A percentile compares a stretch with the other conserved stretches of the same genome.
These are phyloP conservation scores for Mycosarcoma mackinlayi DNA, from an alignment of 1,284 basidiomycete genomes.

Conservation along the genomic window DNA sequence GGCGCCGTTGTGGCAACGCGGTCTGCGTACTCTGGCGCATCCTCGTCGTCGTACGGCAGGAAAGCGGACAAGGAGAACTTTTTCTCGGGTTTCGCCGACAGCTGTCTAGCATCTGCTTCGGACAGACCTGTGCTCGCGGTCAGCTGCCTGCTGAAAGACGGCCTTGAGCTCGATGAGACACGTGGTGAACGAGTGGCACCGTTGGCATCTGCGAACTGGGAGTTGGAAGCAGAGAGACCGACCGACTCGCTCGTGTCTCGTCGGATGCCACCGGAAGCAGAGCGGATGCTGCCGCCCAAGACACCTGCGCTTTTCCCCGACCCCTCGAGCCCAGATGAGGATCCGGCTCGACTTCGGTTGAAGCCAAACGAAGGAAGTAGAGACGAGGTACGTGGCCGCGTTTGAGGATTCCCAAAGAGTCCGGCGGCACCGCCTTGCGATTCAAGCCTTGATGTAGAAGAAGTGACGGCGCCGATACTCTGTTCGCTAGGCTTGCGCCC, in stretches of 20 bases:
- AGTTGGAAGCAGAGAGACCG: constrained; percentile 1
- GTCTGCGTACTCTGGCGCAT: constrained; percentile 50
- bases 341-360: constrained; percentile 35
- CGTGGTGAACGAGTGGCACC: constrained; percentile 20
- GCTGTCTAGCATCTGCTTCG: constrained; percentile 20
- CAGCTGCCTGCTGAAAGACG: constrained; percentile 37
- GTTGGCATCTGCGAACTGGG: constrained; percentile 11
- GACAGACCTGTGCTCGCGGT: constrained; percentile 22
- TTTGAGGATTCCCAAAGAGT: constrained; percentile 46
- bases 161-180: constrained; percentile 32
- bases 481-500: constrained; percentile 34
- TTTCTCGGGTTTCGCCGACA: constrained; percentile 23
- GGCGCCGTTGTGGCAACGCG: constrained; percentile 38
- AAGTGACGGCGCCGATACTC: constrained; percentile 24
- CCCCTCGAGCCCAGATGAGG: constrained; percentile 37
- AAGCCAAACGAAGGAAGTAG: constrained; percentile 52
- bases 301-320: constrained; percentile 34
- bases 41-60: constrained; percentile 48
- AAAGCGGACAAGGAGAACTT: constrained; percentile 45
- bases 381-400: constrained; percentile 55
- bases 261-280: constrained; percentile 20
- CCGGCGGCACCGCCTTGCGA: constrained; percentile 52
- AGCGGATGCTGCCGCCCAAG: constrained; percentile 23
- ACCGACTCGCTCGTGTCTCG: constrained; percentile 26
- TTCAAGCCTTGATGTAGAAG: constrained; percentile 49